Evolutionary conservation across 2,329 filamentous ascomycete species (phyloP).

Genomic region (Hymenoscyphus occultus): DNA sequence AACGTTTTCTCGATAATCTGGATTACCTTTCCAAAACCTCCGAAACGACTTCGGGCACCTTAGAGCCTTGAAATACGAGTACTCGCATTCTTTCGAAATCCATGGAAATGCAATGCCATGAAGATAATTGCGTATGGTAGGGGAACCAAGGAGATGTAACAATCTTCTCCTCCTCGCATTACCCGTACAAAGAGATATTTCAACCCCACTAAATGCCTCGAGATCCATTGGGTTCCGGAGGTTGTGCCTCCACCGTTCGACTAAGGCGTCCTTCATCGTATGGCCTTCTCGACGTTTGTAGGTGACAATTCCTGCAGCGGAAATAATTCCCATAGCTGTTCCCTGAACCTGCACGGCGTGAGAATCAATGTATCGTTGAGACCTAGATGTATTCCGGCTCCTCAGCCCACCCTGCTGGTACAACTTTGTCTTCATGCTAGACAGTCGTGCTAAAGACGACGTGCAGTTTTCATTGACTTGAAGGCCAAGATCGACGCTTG

Average conservation of each 20-base stretch:
- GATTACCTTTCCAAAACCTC: slow-evolving; percentile 14
- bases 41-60: slow-evolving; percentile 11
- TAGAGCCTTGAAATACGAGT: slow-evolving; percentile 10
- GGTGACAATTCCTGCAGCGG: slow-evolving; percentile 12
- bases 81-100: slow-evolving; percentile 10
- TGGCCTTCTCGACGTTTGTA: slow-evolving; percentile 19
- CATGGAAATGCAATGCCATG: slow-evolving; percentile 11
- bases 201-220: slow-evolving; percentile 18
- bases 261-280: slow-evolving; percentile 20
- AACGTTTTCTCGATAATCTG: slow-evolving; percentile 12
- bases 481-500: not conserved
- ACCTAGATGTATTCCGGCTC: slow-evolving; percentile 14
- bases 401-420: slow-evolving; percentile 10
- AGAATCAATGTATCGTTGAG: slow-evolving; percentile 11
- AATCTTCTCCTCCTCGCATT: slow-evolving; percentile 18
- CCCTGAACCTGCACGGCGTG: slow-evolving; percentile 18
- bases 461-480: not conserved
- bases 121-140: slow-evolving; percentile 21
- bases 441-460: not conserved
- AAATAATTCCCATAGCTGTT: slow-evolving; percentile 16
- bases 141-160: slow-evolving; percentile 15
- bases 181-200: slow-evolving; percentile 20
- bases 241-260: slow-evolving; percentile 18
- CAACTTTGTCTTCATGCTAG: not conserved
- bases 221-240: slow-evolving; percentile 17